Percentiles rank a stretch among this genome's conserved stretches.
These are phyloP conservation scores for Fusarium decemcellulare DNA, from an alignment of 2,329 filamentous ascomycete species.

Conservation along the genomic window DNA sequence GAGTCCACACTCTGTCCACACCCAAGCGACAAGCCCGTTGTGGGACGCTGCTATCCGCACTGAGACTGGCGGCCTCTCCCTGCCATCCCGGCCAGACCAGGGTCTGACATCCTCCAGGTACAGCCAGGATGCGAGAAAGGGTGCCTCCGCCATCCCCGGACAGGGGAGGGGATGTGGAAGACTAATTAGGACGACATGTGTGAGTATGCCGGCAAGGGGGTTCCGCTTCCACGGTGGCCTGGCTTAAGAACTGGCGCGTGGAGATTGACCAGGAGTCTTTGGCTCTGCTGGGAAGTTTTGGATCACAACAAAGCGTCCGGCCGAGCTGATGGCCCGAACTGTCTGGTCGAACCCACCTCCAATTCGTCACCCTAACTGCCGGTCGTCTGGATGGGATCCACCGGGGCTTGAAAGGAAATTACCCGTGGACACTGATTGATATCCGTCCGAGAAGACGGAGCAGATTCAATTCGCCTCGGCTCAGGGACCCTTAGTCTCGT, in stretches of 20 bases:
- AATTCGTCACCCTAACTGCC: conserved; percentile 46
- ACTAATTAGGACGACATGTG: conserved; percentile 37
- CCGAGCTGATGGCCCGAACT: conserved; percentile 39
- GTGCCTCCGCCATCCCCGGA: conserved; percentile 46
- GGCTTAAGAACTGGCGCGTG: conserved; percentile 36
- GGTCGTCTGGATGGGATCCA: conserved; percentile 35
- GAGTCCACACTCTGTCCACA: conserved; percentile 37
- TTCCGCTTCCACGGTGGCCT: conserved; percentile 50
- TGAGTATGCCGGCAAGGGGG: conserved; percentile 46
- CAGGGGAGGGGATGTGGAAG: conserved; percentile 36
- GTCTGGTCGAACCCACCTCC: conserved; percentile 32
- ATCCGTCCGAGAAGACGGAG: conserved; percentile 33
- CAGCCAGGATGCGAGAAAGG: conserved; percentile 42
- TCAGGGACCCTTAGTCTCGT: conserved; percentile 19
- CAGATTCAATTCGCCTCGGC: conserved; percentile 32
- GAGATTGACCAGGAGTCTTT: conserved; percentile 38
- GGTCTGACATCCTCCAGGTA: conserved; percentile 45
- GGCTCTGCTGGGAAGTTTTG: conserved; percentile 31
- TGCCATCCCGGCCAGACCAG: conserved; percentile 33
- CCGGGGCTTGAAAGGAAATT: conserved; percentile 35
- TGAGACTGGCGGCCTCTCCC: conserved; percentile 36
- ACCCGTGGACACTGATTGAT: conserved; percentile 33
- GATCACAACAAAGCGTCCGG: conserved; percentile 26
- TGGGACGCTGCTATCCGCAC: conserved; percentile 39
- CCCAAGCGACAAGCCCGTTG: conserved; percentile 32